Evolutionary conservation across 192 early-diverging fungal species (phyloP).

Genomic region (Lobosporangium transversale): DNA sequence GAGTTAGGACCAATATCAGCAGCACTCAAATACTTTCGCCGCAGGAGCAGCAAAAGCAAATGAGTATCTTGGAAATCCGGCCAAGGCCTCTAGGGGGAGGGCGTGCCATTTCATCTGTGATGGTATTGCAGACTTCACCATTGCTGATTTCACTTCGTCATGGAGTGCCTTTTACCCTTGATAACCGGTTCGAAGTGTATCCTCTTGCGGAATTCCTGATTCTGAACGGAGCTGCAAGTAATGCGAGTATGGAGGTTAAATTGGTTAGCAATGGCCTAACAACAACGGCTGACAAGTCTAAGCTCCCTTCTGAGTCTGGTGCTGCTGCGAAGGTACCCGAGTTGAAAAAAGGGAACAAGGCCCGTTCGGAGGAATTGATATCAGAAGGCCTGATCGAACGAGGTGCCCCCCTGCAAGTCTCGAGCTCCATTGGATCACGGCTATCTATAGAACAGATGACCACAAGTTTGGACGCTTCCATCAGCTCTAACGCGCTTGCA

Average conservation of each 20-base stretch:
- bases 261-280: conserved; percentile 4
- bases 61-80: conserved; percentile 8
- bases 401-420: conserved; percentile 6
- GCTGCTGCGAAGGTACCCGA: background rate
- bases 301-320: background rate
- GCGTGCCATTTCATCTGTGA: conserved; percentile 33
- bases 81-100: conserved; percentile 15
- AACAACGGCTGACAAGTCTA: background rate
- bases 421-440: conserved; percentile 31
- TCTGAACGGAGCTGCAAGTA: conserved; percentile 47
- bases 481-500: no score
- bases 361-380: background rate
- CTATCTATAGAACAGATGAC: conserved; percentile 5
- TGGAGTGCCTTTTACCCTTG: conserved; percentile 32
- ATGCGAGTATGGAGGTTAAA: conserved; percentile 41
- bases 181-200: conserved; percentile 30
- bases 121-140: conserved; percentile 45
- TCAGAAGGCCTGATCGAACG: conserved; percentile 25
- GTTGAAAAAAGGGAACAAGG: background rate
- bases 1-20: background rate
- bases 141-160: conserved; percentile 43
- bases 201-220: conserved; percentile 51
- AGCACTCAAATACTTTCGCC: background rate
- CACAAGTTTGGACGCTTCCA: background rate
- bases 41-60: background rate